Evolutionary conservation across 2,329 filamentous ascomycete genomes (phyloP).

Genomic region (Aspergillus fumigatus): DNA sequence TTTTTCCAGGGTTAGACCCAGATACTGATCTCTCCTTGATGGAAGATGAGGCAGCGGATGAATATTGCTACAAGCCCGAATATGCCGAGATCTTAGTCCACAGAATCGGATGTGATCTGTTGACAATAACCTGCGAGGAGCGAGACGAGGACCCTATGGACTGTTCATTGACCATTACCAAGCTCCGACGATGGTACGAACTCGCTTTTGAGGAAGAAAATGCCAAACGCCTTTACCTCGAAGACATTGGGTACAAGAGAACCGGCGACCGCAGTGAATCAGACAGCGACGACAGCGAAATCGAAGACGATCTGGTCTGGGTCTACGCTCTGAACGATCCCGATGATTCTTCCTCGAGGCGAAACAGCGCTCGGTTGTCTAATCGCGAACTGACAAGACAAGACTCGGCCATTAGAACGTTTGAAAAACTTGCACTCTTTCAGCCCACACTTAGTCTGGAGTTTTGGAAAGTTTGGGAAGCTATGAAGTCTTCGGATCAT

Average conservation of each 20-base stretch:
- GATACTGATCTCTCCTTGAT: conserved; percentile 4
- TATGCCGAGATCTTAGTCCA: background rate
- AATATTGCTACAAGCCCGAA: background rate
- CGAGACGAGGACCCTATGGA: conserved; percentile 4
- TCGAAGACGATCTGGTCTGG: conserved; percentile 3
- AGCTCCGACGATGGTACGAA: conserved; percentile 6
- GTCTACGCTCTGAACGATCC: conserved; percentile 1
- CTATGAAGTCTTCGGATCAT: background rate
- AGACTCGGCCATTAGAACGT: background rate
- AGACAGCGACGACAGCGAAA: background rate
- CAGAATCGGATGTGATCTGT: background rate
- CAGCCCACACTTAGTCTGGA: background rate
- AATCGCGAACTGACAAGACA: background rate
- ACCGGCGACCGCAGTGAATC: background rate
- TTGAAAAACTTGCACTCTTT: conserved; percentile 3
- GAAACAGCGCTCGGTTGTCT: background rate
- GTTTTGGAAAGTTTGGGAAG: conserved; percentile 1
- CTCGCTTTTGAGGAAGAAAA: background rate
- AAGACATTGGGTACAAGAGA: background rate
- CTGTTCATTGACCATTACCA: conserved; percentile 2
- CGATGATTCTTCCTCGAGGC: background rate
- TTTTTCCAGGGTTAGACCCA: conserved; percentile 1
- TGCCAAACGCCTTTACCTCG: conserved; percentile 1
- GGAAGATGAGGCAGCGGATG: background rate
- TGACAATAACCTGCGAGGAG: background rate